Conservation (phyloP, 441 rosid species). For the Eruca vesicaria region DNA sequence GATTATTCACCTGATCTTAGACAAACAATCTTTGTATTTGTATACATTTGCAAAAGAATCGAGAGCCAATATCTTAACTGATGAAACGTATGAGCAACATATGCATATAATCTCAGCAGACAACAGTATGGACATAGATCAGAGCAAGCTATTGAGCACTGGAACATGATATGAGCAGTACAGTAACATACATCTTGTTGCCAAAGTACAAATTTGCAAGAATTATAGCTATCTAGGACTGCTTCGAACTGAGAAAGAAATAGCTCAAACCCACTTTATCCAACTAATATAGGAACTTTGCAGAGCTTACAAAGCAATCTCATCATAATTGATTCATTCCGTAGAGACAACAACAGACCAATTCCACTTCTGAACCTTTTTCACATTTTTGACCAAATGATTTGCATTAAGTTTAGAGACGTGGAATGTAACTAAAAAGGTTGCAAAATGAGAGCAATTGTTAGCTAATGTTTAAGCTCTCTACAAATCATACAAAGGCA, state of each 20-base stretch:
- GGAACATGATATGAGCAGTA: background rate
- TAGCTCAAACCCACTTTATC: conserved; percentile 21
- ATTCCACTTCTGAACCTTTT: too few species aligned
- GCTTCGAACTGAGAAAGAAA: too few species aligned
- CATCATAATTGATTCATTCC: too few species aligned
- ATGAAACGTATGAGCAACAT: background rate
- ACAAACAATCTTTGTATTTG: background rate
- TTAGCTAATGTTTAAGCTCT: too few species aligned
- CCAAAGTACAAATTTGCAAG: background rate
- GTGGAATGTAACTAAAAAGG: too few species aligned
- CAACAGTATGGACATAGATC: background rate
- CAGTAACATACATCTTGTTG: background rate
- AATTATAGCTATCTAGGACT: conserved; percentile 45
- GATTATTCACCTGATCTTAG: background rate
- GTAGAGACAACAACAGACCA: too few species aligned
- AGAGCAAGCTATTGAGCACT: background rate
- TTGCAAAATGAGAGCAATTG: too few species aligned
- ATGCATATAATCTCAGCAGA: background rate
- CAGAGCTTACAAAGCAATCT: too few species aligned
- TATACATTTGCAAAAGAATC: background rate
- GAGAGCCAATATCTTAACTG: background rate
- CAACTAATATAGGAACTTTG: too few species aligned
- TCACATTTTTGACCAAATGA: too few species aligned
- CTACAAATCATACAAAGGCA: too few species aligned
- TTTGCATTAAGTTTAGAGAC: too few species aligned